phyloP scores from a whole-genome alignment of 2,329 filamentous ascomycete species.

The Epichloe coenophiala region DNA sequence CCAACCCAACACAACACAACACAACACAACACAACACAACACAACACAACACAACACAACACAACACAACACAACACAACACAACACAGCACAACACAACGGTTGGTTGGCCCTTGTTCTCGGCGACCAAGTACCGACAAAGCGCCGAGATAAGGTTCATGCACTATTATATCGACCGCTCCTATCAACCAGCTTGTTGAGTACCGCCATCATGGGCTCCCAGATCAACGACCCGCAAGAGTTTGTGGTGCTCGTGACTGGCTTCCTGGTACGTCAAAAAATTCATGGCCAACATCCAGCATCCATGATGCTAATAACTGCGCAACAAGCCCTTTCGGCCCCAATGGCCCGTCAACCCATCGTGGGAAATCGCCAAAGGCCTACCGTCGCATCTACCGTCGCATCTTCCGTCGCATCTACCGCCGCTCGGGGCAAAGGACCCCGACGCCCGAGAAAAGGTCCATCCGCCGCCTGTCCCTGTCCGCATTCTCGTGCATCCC shows the following conservation, averaged over 20 bases:
- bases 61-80: no score
- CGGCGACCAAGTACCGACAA: no score
- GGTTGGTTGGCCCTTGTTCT: no score
- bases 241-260: conserved; percentile 45
- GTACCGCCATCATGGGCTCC: conserved; percentile 19
- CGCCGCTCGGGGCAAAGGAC: conserved; percentile 32
- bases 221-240: conserved; percentile 29
- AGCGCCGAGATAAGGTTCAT: no score
- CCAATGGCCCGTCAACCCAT: conserved; percentile 63
- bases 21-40: no score
- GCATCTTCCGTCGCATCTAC: conserved; percentile 48
- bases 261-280: conserved; percentile 51
- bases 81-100: no score
- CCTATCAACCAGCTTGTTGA: not conserved
- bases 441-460: conserved; percentile 14
- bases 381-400: conserved; percentile 53
- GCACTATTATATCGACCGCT: not conserved
- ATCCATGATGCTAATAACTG: conserved; percentile 10
- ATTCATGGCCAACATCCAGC: no score
- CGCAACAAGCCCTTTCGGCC: conserved; percentile 50
- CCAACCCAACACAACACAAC: no score
- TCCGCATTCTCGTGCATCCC: conserved; percentile 52
- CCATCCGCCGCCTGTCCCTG: conserved; percentile 29
- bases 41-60: no score
- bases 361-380: conserved; percentile 59